Base-by-base conservation (phyloP, 2,329 filamentous ascomycete species). In the Trichoderma sp. region DNA sequence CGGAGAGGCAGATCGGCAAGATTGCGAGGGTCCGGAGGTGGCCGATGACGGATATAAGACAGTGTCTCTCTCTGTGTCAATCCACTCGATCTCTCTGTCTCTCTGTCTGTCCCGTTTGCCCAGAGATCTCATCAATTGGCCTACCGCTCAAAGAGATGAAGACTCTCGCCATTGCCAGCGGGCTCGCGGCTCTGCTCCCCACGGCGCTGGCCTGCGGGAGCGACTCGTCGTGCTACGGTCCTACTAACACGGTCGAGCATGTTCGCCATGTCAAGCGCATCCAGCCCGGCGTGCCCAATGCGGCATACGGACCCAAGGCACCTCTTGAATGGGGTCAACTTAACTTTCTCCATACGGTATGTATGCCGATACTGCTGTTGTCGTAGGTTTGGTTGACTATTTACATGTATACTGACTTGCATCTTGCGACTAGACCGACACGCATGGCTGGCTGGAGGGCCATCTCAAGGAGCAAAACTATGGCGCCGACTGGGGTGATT, bases 401-500 rank as follows among this genome's bases (percentile, higher is more conserved):
- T 4, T 50, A 23, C 43, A 50, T 13, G 20, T 23, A 28, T 20
- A 34, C 43, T 50, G 17, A n/a, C 7, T 30, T 12, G 26, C 23
- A 23, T 23, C 20, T 53, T 23, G 20, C 11, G 7, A 11, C n/a
- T 20, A 82, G 82, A 89, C 87, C 3, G 88, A 90, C 73, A 89
- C 87, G 0, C 88, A 90, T 76, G 87, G 87, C 23, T 89, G 88
- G 88, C 82, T 90, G 20, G 86, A 88, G 75, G 87, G 87, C 4
- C 87, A 90, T 76, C 77, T 90, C 73, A 89, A 90, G 74, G 87
- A 91, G 79, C 82, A 84, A 75, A 90, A 89, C 76, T 91, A 90
- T 73, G 88, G 88, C 53, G 89, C 88, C 2, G 89, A 91, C 76
- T 91, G 88, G 88, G 89, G 89, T 28, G 89, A 91, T 77, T 90